Evolutionary conservation across 805 yeast species (phyloP), one percentile per base, ranked within the genome.

Genomic region (Candida ipomoeae): DNA sequence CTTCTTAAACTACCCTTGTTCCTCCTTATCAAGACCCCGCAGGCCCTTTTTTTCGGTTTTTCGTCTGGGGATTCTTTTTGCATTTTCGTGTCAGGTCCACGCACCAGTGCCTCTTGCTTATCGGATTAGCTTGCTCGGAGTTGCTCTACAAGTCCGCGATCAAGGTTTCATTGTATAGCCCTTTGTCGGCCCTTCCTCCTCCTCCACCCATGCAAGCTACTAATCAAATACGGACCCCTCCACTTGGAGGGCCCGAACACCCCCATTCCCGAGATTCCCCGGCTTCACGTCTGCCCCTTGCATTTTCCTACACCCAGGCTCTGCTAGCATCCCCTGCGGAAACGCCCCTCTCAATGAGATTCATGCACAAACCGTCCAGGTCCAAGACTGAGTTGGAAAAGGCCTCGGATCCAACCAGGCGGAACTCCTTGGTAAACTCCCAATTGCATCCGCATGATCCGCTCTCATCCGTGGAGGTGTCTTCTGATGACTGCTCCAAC

Each of bases 331-430:
- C 40, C 17, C 35, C 40, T 49, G 50, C 50, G n/a, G 48, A 40
- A 13, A 49, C 55, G 13, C 66, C 70, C 11, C 60, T 64, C 21
- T 68, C 73, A 3, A 59, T 73, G 61, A 62, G 64, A 45, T 65
- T 70, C 51, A 65, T 72, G 54, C 75, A 72, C 53, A 70, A 67
- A 50, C 78, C 78, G 13, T 57, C 68, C 23, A 54, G 77, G 38
- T 62, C 75, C 4, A 52, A 54, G 8, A 67, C 62, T 41, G 60
- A 66, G 46, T 63, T 71, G 37, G 61, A 63, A 8, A 58, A 64
- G 51, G 69, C 73, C 0, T 52, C 57, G 38, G 55, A 55, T 31
- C 66, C 65, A 10, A 68, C 73, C 5, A 56, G 55, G 36, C 49
- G 51, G 21, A 69, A 69, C 57, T 61, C 66, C 43, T 33, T 62